phyloP scores from a whole-genome alignment of 169 alveolate genomes.

The Besnoitia besnoiti region DNA sequence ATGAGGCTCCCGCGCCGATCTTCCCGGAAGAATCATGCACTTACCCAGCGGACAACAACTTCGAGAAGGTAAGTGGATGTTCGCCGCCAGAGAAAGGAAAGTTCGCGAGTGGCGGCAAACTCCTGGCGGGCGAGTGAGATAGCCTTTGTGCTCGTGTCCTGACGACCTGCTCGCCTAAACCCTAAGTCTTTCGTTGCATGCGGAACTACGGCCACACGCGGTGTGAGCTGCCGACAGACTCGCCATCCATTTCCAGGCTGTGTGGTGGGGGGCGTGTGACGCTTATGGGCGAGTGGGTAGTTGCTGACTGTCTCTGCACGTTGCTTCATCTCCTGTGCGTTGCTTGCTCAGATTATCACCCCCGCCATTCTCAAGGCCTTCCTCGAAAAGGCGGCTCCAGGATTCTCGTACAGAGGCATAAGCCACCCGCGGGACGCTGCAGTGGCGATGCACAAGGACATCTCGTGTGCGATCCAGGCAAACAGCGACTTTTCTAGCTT shows the following conservation, averaged over 20 bases:
- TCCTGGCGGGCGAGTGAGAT: too few relatives aligned
- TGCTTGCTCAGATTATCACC: background rate
- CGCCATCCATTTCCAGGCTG: too few relatives aligned
- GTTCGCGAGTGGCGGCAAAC: too few relatives aligned
- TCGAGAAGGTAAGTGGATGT: conserved; percentile 31
- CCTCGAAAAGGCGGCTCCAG: background rate
- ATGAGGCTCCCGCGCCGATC: background rate
- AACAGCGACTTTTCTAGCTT: background rate
- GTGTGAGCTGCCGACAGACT: too few relatives aligned
- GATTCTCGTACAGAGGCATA: background rate
- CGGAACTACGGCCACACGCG: too few relatives aligned
- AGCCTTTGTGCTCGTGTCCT: too few relatives aligned
- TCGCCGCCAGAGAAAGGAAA: too few relatives aligned
- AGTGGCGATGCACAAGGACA: conserved; percentile 32
- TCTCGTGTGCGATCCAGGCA: conserved; percentile 28
- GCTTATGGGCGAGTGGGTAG: too few relatives aligned
- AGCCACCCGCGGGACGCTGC: background rate
- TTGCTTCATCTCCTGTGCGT: background rate
- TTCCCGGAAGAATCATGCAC: background rate
- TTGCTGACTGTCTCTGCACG: background rate
- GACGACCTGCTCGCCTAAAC: too few relatives aligned
- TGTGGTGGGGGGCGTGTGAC: too few relatives aligned
- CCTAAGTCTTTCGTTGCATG: too few relatives aligned
- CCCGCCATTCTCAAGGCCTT: background rate
- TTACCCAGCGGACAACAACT: background rate